Percentiles rank a stretch among this genome's conserved stretches.
These are phyloP conservation scores for Coemansia sp. DNA, from an alignment of 192 early-diverging fungal genomes.

Conservation along the genomic window DNA sequence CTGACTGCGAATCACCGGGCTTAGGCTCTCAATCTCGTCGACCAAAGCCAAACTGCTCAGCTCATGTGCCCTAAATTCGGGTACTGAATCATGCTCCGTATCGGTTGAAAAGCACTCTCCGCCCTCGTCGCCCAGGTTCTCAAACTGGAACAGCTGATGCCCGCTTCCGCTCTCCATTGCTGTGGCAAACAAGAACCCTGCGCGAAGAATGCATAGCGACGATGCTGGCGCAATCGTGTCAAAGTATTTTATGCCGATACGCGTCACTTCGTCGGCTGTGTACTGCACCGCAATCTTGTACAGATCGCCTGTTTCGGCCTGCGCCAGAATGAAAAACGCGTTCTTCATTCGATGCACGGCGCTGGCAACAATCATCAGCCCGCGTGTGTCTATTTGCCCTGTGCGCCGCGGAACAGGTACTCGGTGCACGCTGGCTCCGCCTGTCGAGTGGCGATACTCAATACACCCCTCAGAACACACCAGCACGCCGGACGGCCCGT, in stretches of 20 bases:
- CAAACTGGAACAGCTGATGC: constrained; percentile 92
- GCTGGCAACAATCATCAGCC: constrained; percentile 74
- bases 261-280: constrained; percentile 59
- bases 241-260: constrained; percentile 89
- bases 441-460: constrained; percentile 78
- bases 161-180: constrained; percentile 77
- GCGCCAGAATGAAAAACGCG: constrained; percentile 87
- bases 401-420: constrained; percentile 82
- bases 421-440: constrained; percentile 53
- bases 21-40: constrained; percentile 83
- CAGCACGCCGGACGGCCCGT: constrained; percentile 96
- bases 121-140: constrained; percentile 87
- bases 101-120: constrained; percentile 11
- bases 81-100: constrained; percentile 25
- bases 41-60: constrained; percentile 85
- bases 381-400: constrained; percentile 66
- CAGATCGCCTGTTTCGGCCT: constrained; percentile 91
- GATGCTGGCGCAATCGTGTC: constrained; percentile 86
- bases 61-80: constrained; percentile 72
- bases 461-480: constrained; percentile 92
- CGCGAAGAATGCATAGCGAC: constrained; percentile 80
- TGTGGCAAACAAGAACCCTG: constrained; percentile 92
- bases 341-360: constrained; percentile 89
- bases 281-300: constrained; percentile 90
- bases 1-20: constrained; percentile 80